These are phyloP conservation scores for Microbotryum lychnidis-dioicae DNA, from an alignment of 1,284 basidiomycete species.

Conservation along the genomic window DNA sequence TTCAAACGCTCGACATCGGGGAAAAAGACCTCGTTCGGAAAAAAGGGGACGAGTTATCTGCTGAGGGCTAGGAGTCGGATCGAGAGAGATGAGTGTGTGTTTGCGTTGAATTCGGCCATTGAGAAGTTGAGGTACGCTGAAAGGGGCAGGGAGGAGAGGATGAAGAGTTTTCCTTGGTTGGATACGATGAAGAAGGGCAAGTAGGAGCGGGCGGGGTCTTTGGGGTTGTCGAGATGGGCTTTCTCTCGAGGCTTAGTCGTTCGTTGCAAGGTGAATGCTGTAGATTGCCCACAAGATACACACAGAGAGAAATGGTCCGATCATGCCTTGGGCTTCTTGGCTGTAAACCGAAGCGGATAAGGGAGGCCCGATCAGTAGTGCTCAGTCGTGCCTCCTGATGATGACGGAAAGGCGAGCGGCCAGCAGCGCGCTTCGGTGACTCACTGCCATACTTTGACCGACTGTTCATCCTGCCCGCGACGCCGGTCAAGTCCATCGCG, in stretches of 20 bases:
- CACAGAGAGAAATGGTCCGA: no score
- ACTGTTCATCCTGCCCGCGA: conserved; percentile 69
- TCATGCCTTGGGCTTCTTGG: conserved; percentile 67
- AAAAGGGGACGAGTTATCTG: conserved; percentile 16
- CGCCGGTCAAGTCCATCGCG: conserved; percentile 82
- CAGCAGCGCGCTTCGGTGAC: conserved; percentile 36
- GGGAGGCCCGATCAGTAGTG: no score
- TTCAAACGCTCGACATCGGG: conserved; percentile 15
- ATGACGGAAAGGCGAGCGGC: no score
- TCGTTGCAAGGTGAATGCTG: no score
- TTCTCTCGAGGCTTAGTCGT: no score
- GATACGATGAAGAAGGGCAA: neutral
- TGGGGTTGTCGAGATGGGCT: no score
- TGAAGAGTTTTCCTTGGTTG: conserved; percentile 28
- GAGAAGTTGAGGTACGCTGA: conserved; percentile 21
- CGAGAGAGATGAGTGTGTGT: conserved; percentile 29
- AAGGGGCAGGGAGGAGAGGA: conserved; percentile 20
- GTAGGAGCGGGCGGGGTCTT: no score
- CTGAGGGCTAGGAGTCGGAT: conserved; percentile 30
- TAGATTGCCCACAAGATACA: no score
- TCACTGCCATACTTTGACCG: conserved; percentile 90
- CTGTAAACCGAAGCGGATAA: conserved; percentile 41
- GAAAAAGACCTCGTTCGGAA: conserved; percentile 12
- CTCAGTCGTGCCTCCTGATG: no score
- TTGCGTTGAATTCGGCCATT: conserved; percentile 29